phyloP scores from a whole-genome alignment of 1,139 yeast genomes.

The Blastobotrys capitulatus region DNA sequence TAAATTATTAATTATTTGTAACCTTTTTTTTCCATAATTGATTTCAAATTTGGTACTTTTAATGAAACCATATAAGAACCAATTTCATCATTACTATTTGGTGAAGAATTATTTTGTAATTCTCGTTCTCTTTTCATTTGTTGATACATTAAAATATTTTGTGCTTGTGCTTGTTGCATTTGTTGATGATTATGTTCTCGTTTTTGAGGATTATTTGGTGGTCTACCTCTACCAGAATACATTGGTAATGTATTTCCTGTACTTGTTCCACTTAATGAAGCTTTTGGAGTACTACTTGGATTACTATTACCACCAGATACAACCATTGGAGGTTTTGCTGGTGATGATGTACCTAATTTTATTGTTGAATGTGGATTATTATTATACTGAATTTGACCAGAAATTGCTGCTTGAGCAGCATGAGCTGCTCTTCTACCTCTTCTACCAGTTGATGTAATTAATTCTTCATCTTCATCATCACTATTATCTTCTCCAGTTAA shows the following conservation, averaged over 20 bases:
- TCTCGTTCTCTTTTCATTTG: background rate
- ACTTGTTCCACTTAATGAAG: background rate
- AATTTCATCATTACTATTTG: background rate
- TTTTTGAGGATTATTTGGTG: slow-evolving; percentile 2
- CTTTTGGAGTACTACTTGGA: slow-evolving; percentile 14
- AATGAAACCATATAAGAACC: slow-evolving; percentile 6
- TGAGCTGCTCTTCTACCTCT: slow-evolving; percentile 20
- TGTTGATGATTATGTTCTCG: slow-evolving; percentile 8
- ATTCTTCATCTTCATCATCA: slow-evolving; percentile 20
- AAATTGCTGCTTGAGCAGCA: slow-evolving; percentile 18
- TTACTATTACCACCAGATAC: too few relatives aligned
- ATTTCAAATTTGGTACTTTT: slow-evolving; percentile 1
- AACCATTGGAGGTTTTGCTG: slow-evolving; percentile 5
- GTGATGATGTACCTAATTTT: slow-evolving; percentile 10
- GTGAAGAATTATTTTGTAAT: background rate
- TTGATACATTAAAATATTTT: background rate
- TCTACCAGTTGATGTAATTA: slow-evolving; percentile 5
- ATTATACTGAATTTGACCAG: slow-evolving; percentile 14
- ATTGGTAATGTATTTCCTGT: background rate
- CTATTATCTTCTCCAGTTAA: slow-evolving; percentile 22
- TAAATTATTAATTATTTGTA: background rate
- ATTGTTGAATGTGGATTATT: slow-evolving; percentile 5
- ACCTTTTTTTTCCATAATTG: background rate
- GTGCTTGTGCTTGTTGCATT: background rate
- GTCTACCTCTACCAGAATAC: background rate